Evolutionary conservation across 1,284 basidiomycete species (phyloP).

Genomic region (Ustilago nuda): DNA sequence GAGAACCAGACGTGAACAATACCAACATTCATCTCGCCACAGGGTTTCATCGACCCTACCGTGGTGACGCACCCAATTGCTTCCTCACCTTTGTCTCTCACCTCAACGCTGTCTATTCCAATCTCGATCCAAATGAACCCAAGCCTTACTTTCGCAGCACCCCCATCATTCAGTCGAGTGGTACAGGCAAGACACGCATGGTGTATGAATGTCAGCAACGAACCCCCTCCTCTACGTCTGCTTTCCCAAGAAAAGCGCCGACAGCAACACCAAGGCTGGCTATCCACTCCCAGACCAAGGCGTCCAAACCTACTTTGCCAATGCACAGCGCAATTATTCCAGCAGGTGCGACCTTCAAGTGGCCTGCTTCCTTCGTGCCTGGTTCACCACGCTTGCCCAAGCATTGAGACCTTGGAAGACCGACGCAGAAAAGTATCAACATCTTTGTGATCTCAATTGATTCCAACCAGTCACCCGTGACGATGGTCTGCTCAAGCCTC

Average conservation of each 20-base stretch:
- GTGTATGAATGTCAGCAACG: background rate
- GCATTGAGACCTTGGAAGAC: background rate
- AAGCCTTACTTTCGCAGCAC: background rate
- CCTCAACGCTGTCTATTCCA: background rate
- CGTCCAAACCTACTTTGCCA: background rate
- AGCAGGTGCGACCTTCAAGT: background rate
- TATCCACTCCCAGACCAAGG: background rate
- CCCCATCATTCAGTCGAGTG: background rate
- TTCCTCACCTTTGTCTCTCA: background rate
- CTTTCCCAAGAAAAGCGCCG: background rate
- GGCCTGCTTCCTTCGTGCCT: background rate
- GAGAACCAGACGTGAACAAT: no score
- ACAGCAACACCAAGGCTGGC: background rate
- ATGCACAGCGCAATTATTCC: background rate
- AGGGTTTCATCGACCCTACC: background rate
- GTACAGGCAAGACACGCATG: background rate
- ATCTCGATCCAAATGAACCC: background rate
- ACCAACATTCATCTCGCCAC: conserved; percentile 63
- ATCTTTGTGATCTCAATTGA: background rate
- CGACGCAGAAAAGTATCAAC: background rate
- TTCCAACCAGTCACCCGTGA: no score
- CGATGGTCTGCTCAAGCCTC: accelerated
- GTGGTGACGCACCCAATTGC: background rate
- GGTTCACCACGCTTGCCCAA: background rate
- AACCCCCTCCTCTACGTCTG: background rate